Evolutionary conservation across 768 basidiomycete species (phyloP).

Genomic region (Mycena floridula): DNA sequence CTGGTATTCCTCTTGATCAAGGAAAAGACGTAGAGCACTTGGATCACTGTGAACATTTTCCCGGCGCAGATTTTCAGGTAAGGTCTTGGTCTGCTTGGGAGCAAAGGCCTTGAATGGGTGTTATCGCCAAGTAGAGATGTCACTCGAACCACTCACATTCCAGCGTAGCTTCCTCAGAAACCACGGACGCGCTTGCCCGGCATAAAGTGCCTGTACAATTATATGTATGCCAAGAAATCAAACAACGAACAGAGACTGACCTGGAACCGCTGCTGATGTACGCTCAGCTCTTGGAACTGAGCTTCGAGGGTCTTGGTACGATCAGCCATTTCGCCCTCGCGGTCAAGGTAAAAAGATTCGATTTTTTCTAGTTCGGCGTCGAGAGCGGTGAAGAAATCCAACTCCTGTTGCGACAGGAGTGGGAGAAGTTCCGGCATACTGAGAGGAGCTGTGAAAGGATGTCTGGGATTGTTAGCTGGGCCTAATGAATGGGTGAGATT

Average conservation of each 20-base stretch:
- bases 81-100: too few species aligned
- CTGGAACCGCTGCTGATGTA: conserved; percentile 56
- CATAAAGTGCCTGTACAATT: too few species aligned
- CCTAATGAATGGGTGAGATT: background rate
- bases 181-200: too few species aligned
- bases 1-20: conserved; percentile 73
- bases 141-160: too few species aligned
- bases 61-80: too few species aligned
- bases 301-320: conserved; percentile 44
- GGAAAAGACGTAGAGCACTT: background rate
- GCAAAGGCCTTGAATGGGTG: too few species aligned
- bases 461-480: conserved; percentile 9
- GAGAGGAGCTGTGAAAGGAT: conserved; percentile 22
- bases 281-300: conserved; percentile 70
- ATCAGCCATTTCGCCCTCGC: conserved; percentile 56
- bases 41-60: too few species aligned
- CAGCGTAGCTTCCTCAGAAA: too few species aligned
- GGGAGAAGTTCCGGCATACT: conserved; percentile 45
- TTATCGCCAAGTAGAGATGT: too few species aligned
- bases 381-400: conserved; percentile 69
- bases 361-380: conserved; percentile 82
- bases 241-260: too few species aligned
- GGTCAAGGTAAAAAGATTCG: conserved; percentile 71
- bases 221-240: too few species aligned
- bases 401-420: conserved; percentile 53